Evolutionary conservation across 306 rosid genomes (phyloP), one percentile per base, ranked within the genome.

Genomic region (Astragalus glycyphyllos): DNA sequence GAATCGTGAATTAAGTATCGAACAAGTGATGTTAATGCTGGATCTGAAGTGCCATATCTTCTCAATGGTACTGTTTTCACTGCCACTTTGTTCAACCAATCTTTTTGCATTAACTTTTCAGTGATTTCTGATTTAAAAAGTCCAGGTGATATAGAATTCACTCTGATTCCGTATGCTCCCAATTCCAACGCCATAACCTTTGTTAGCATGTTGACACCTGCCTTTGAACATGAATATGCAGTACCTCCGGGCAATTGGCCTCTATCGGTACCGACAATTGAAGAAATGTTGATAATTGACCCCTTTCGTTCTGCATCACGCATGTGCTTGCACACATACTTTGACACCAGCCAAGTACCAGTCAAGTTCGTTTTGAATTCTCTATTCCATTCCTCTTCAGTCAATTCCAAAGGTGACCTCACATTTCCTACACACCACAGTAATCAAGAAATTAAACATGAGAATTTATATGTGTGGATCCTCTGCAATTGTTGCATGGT

Each of bases 171-270:
- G 75, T 90, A 45, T 6, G 0, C 75, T 6, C 98, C 97, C 69
- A 92, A 62, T 80, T 92, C 96, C 77, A 90, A 0, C 38, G 97
- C 98, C 98, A 17, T 7, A 81, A 90, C 96, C 92, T 58, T 88
- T 6, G 96, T 72, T 40, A 92, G 42, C 62, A 57, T 14, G 68
- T 88, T 90, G 11, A 90, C 47, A 13, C 80, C 92, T 5, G 72
- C 82, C 72, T 88, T 90, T 4, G 97, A 86, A 65, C 83, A 35
- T 14, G 83, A 44, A 79, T 92, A 92, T 7, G 93, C 96, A 61
- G 31, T 65, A 48, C 4, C 77, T 11, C 98, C 98, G 15, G 93
- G 93, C 58, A 88, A 15, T 15, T 70, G 80, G 2, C 98, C 96
- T 12, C 97, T 85, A 42, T 78, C 37, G 26, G 79, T 20, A 42